phyloP scores from a whole-genome alignment of 208 protist species.

The Wallacemonas sp. region DNA sequence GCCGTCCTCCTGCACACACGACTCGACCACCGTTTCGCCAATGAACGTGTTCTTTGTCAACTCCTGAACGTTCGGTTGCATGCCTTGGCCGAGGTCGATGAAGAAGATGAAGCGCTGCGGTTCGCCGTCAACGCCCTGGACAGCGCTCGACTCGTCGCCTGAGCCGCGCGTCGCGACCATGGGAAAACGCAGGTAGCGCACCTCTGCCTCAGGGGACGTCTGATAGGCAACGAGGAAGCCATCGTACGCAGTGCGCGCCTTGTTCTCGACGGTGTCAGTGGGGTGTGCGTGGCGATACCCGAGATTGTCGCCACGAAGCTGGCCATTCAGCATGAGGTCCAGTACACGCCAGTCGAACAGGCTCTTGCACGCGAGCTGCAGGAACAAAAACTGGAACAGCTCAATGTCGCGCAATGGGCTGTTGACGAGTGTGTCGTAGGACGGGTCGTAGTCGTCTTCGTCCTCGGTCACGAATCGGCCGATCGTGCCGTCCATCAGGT shows the following conservation, averaged over 20 bases:
- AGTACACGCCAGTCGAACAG: conserved; percentile 82
- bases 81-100: conserved; percentile 86
- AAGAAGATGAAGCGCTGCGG: conserved; percentile 73
- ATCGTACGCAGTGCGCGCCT: conserved; percentile 32
- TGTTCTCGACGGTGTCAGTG: not conserved
- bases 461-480: conserved; percentile 76
- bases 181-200: conserved; percentile 75
- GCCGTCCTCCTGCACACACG: conserved; percentile 84
- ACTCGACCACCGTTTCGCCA: conserved; percentile 77
- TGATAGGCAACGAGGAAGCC: conserved; percentile 75
- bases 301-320: conserved; percentile 88
- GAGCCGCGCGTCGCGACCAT: no score
- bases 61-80: conserved; percentile 55
- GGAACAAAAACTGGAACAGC: conserved; percentile 86
- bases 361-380: conserved; percentile 61
- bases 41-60: conserved; percentile 57
- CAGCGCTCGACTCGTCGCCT: not conserved
- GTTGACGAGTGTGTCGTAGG: conserved; percentile 82
- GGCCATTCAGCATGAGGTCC: conserved; percentile 84
- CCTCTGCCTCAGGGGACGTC: conserved; percentile 20
- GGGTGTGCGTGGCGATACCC: conserved; percentile 42
- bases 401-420: conserved; percentile 63
- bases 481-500: conserved; percentile 86
- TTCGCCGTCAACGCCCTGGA: not conserved
- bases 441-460: conserved; percentile 81